phyloP scores from a whole-genome alignment of 805 yeast species.

The Pichia ethanolica region DNA sequence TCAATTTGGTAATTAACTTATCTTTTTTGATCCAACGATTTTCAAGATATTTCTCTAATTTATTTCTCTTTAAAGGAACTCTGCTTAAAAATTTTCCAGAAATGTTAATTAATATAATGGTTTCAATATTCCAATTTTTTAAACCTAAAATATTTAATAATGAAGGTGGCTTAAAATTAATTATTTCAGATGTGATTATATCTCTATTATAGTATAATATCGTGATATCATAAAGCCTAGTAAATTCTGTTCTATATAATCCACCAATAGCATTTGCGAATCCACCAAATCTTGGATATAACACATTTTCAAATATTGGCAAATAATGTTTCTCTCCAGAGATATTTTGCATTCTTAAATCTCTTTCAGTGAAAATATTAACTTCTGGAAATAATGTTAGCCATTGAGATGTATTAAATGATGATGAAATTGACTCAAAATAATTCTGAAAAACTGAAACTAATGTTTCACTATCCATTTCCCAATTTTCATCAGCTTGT shows the following conservation, averaged over 20 bases:
- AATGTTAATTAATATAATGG: slow-evolving; percentile 38
- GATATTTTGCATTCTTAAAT: slow-evolving; percentile 41
- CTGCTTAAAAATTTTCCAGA: slow-evolving; percentile 38
- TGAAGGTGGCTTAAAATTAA: slow-evolving; percentile 29
- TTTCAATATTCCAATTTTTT: slow-evolving; percentile 21
- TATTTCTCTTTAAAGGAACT: slow-evolving; percentile 45
- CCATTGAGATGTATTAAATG: slow-evolving; percentile 41
- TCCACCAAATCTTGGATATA: slow-evolving; percentile 72
- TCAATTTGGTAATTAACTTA: slow-evolving; percentile 33
- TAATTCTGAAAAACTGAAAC: slow-evolving; percentile 30
- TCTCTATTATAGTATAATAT: slow-evolving; percentile 33
- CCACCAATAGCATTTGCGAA: slow-evolving; percentile 43
- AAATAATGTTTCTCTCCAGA: slow-evolving; percentile 50
- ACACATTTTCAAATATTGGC: slow-evolving; percentile 50
- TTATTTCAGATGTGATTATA: slow-evolving; percentile 6
- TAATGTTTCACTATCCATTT: slow-evolving; percentile 32
- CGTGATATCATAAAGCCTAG: slow-evolving; percentile 50
- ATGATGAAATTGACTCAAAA: slow-evolving; percentile 24
- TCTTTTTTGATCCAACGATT: slow-evolving; percentile 68
- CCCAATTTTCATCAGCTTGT: slow-evolving; percentile 67
- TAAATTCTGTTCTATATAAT: slow-evolving; percentile 33
- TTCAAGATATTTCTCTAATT: slow-evolving; percentile 72
- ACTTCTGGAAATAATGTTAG: slow-evolving; percentile 81
- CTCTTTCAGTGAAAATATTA: slow-evolving; percentile 51
- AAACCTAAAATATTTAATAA: slow-evolving; percentile 32